phyloP scores from a whole-genome alignment of 2,329 filamentous ascomycete species.

The Botrytis byssoidea region DNA sequence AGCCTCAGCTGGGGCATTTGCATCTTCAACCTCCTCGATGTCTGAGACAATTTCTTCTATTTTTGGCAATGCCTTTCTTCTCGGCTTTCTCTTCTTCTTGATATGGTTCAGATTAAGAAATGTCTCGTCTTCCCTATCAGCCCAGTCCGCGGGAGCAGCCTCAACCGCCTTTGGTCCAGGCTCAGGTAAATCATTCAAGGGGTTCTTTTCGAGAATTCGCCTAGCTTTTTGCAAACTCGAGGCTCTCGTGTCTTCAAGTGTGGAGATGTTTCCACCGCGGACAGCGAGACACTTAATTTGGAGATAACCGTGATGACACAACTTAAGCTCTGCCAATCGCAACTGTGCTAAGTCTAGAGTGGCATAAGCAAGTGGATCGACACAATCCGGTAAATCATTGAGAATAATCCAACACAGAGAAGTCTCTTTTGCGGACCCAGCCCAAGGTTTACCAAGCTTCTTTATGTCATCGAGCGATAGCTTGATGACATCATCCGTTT shows the following conservation, averaged over 20 bases:
- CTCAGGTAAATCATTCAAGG: background rate
- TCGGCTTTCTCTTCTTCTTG: background rate
- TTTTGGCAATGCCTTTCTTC: background rate
- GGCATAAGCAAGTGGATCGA: background rate
- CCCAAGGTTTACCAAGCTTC: background rate
- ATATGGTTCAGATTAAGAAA: background rate
- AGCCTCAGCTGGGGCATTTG: background rate
- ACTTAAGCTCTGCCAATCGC: background rate
- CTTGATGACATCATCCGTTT: background rate
- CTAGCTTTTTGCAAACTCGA: background rate
- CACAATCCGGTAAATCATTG: background rate
- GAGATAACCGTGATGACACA: background rate
- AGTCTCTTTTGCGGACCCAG: background rate
- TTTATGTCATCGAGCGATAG: background rate
- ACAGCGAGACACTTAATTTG: background rate
- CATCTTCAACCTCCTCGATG: background rate
- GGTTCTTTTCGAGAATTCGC: background rate
- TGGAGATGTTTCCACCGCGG: background rate
- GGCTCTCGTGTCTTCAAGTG: background rate
- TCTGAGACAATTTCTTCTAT: background rate
- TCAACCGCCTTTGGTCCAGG: background rate
- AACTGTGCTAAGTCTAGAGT: background rate
- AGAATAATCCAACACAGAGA: background rate
- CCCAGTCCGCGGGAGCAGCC: background rate
- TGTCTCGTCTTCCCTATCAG: background rate